phyloP scores from a whole-genome alignment of 192 early-diverging fungal species.

The Lobosporangium transversale region DNA sequence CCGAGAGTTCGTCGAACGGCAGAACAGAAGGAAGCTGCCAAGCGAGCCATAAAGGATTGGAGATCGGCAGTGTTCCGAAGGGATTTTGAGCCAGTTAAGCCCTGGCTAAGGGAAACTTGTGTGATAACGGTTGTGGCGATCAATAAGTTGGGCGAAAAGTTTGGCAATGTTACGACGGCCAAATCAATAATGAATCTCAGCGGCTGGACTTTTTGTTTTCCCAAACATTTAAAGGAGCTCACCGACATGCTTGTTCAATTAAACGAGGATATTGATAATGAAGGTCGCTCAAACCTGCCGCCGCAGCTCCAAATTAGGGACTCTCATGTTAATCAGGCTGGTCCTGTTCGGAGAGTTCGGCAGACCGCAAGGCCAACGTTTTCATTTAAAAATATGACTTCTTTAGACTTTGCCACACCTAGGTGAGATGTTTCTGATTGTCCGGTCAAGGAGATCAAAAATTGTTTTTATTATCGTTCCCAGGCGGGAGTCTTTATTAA shows the following conservation, averaged over 20 bases:
- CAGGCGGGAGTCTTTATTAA: too few species aligned
- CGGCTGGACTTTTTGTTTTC: not conserved
- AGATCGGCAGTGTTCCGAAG: not conserved
- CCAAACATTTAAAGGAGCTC: not conserved
- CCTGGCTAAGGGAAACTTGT: not conserved
- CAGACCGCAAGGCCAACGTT: too few species aligned
- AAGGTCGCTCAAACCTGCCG: too few species aligned
- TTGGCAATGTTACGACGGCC: not conserved
- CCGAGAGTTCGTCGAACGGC: not conserved
- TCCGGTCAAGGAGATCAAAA: too few species aligned
- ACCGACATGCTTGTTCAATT: not conserved
- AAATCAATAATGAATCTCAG: not conserved
- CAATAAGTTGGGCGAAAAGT: not conserved
- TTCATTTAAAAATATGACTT: too few species aligned
- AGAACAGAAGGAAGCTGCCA: constrained; percentile 7
- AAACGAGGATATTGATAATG: constrained; percentile 11
- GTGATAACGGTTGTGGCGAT: not conserved
- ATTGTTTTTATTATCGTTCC: too few species aligned
- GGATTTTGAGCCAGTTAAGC: not conserved
- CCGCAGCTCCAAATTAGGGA: too few species aligned
- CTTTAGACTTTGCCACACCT: too few species aligned
- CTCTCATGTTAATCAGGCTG: too few species aligned
- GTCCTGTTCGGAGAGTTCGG: too few species aligned
- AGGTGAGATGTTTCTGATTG: too few species aligned
- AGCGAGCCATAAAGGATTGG: not conserved